Conservation (phyloP, 192 early-diverging fungal species). For the Piromyces finnis region DNA sequence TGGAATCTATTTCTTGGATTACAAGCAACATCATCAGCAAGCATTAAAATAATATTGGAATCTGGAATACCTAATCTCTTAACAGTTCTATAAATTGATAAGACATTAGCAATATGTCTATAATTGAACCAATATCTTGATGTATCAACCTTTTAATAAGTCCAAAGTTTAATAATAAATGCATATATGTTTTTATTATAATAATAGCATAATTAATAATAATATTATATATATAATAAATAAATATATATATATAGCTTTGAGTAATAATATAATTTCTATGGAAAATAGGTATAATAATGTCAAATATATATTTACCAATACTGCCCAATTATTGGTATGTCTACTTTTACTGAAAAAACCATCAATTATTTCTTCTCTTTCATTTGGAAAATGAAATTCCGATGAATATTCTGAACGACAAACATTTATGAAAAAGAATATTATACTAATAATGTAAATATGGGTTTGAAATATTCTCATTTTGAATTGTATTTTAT, state of each 20-base stretch:
- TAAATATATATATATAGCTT: no score
- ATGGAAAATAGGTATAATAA: no score
- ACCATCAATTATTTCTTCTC: slow-evolving; percentile 10
- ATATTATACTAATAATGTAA: not conserved
- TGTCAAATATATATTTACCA: slow-evolving; percentile 32
- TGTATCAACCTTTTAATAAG: slow-evolving; percentile 79
- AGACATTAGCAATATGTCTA: slow-evolving; percentile 91
- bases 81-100: slow-evolving; percentile 69
- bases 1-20: slow-evolving; percentile 86
- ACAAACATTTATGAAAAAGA: not conserved
- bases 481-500: not conserved
- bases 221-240: no score
- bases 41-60: slow-evolving; percentile 97
- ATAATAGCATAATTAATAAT: no score
- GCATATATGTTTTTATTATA: no score
- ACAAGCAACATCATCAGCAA: slow-evolving; percentile 97
- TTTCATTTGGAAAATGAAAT: not conserved
- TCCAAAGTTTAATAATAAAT: no score
- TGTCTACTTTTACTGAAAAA: slow-evolving; percentile 24
- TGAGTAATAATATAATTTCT: no score
- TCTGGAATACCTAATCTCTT: slow-evolving; percentile 80
- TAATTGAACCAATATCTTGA: slow-evolving; percentile 99
- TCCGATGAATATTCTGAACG: not conserved
- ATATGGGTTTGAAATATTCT: not conserved
- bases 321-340: slow-evolving; percentile 98